Base-by-base conservation (phyloP, 2,329 filamentous ascomycete genomes). In the Sphaceloma murrayae region DNA sequence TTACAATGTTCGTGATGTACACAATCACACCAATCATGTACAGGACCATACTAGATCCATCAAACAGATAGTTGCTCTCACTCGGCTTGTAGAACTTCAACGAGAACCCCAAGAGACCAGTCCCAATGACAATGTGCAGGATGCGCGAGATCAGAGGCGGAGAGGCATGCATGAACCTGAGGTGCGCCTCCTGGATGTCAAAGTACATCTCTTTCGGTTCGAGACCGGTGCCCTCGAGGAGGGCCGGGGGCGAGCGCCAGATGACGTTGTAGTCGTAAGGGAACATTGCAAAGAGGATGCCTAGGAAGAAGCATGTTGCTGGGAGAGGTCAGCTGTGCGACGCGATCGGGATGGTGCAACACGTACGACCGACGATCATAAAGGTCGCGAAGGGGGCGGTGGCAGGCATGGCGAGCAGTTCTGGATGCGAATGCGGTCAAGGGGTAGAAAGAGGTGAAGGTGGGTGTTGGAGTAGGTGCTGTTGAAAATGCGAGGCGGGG, bases 61-160 rank as follows among this genome's bases (percentile, higher is more conserved):
- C 91, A 63, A 98, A 98, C 47, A 98, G 80, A 68, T 94, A 83
- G 70, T 98, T 98, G 52, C 85, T 82, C 67, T 96, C 89, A 55
- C 78, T 82, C 43, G 91, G 87, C 54, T 81, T 82, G 80, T 94
- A 98, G 42, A 98, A 82, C 72, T 98, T 98, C 62, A 82, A 75
- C 61, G 96, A 74, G 68, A 96, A 87, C 51, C 89, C 91, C 46
- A 85, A 69, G 56, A 96, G 79, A 48, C 85, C 91, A 52, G 91
- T 79, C 58, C 77, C 81, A 62, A 95, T 83, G 61, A 89, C 83
- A 66, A 95, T 93, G 73, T 94, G 85, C 51, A 98, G 80, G 59
- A 98, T 83, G 58, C 91, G 89, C 43, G 79, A 78, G 66, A 98
- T 94, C 38, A 98, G 77, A 1, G 88, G 85, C 34, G 91, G 91